Percentiles rank a stretch among this genome's conserved stretches.
phyloP scores from a whole-genome alignment of 345 rosid species.

The Corchorus olitorius region DNA sequence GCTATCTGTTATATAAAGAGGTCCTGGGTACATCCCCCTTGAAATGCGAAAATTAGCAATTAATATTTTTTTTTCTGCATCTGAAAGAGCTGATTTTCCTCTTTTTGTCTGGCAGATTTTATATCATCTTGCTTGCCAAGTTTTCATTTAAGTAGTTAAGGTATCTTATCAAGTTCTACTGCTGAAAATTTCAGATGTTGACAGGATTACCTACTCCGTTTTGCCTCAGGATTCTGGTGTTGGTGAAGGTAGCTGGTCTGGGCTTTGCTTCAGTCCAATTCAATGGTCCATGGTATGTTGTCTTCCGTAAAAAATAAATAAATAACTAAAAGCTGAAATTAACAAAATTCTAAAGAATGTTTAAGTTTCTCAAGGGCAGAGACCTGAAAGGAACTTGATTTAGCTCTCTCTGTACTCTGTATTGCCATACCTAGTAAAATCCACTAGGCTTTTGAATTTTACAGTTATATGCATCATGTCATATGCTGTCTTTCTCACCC shows the following conservation, averaged over 20 bases:
- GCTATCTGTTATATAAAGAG: not conserved
- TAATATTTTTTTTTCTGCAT: not conserved
- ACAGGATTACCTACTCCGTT: constrained; percentile 55
- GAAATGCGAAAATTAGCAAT: not conserved
- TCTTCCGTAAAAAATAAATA: not conserved
- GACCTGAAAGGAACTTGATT: constrained; percentile 4
- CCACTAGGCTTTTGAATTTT: constrained; percentile 14
- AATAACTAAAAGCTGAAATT: not conserved
- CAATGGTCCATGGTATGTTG: constrained; percentile 61
- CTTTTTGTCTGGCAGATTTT: not conserved
- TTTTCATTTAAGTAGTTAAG: constrained; percentile 14
- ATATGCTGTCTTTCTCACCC: not conserved
- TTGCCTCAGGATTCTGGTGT: constrained; percentile 67
- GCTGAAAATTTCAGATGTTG: constrained; percentile 47
- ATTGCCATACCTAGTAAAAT: not conserved
- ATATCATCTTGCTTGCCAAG: not conserved
- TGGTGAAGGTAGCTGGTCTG: constrained; percentile 81
- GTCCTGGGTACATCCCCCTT: not conserved
- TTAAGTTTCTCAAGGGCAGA: not conserved
- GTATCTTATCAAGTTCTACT: constrained; percentile 23
- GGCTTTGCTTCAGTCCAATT: constrained; percentile 68
- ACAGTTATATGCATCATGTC: not conserved
- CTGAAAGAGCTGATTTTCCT: not conserved
- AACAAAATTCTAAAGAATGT: constrained; percentile 2
- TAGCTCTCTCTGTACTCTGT: not conserved